Conservation (phyloP, 139 green algal species). For the Pycnococcus provasolii region DNA sequence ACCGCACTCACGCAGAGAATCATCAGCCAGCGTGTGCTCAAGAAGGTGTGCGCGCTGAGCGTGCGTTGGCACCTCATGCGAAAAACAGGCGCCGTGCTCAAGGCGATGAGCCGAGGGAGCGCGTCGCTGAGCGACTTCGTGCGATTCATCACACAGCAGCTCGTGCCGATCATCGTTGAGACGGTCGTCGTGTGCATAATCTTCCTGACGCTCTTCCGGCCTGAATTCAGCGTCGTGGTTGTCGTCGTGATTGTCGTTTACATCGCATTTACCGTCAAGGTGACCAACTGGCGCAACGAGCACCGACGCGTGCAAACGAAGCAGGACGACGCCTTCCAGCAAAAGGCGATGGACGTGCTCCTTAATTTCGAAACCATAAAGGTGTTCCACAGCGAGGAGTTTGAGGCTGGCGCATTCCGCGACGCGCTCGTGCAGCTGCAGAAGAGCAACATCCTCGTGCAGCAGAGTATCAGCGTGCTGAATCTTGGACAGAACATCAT, state of each 20-base stretch:
- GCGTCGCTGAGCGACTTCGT: slow-evolving; percentile 1
- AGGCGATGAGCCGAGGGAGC: slow-evolving; percentile 2
- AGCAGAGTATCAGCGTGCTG: slow-evolving; percentile 46
- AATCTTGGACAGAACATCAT: slow-evolving; percentile 74
- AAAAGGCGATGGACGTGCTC: slow-evolving; percentile 66
- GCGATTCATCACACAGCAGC: slow-evolving; percentile 61
- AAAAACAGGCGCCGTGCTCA: slow-evolving; percentile 47
- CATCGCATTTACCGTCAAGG: slow-evolving; percentile 73
- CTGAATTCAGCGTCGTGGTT: slow-evolving; percentile 64
- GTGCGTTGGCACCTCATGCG: slow-evolving; percentile 73
- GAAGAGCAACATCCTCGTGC: slow-evolving; percentile 34
- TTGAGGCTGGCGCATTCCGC: slow-evolving; percentile 49
- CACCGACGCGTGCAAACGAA: slow-evolving; percentile 59
- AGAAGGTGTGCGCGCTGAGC: slow-evolving; percentile 49
- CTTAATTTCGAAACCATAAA: slow-evolving; percentile 81
- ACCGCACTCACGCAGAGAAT: slow-evolving; percentile 5
- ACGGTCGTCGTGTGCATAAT: slow-evolving; percentile 59
- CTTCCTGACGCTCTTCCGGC: slow-evolving; percentile 53
- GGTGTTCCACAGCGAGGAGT: slow-evolving; percentile 67
- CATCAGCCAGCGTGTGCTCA: slow-evolving; percentile 22
- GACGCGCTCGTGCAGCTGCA: slow-evolving; percentile 64
- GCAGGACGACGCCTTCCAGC: slow-evolving; percentile 55
- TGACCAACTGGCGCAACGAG: slow-evolving; percentile 68
- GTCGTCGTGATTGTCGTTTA: slow-evolving; percentile 68
- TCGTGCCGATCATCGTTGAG: slow-evolving; percentile 60